phyloP scores from a whole-genome alignment of 805 yeast species.

The Wickerhamiella slavikovae region DNA sequence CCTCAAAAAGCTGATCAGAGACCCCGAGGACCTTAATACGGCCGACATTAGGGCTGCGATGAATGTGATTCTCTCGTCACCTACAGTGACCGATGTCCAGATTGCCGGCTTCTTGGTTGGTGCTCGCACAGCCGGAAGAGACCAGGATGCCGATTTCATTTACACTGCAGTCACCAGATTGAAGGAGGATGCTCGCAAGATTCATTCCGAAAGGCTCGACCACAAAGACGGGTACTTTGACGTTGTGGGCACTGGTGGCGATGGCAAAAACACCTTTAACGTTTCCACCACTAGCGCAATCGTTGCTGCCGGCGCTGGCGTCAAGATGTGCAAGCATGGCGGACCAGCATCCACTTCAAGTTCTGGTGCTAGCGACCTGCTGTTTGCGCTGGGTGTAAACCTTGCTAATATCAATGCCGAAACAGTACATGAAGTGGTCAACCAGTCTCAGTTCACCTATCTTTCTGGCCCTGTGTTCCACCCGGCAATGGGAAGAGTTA shows the following conservation, averaged over 20 bases:
- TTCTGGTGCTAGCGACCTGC: constrained; percentile 86
- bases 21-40: constrained; percentile 43
- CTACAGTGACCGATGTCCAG: constrained; percentile 45
- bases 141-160: constrained; percentile 60
- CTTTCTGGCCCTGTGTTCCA: constrained; percentile 90
- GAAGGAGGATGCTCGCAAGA: constrained; percentile 24
- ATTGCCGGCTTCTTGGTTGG: constrained; percentile 62
- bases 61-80: constrained; percentile 17
- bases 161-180: constrained; percentile 73
- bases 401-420: constrained; percentile 41
- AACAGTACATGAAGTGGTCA: constrained; percentile 38
- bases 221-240: constrained; percentile 39
- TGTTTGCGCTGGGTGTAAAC: constrained; percentile 67
- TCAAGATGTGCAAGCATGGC: constrained; percentile 83
- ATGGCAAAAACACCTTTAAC: constrained; percentile 91
- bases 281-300: constrained; percentile 91
- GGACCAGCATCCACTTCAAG: constrained; percentile 89
- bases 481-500: constrained; percentile 73
- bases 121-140: constrained; percentile 50
- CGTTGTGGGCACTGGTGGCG: constrained; percentile 98
- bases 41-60: constrained; percentile 46
- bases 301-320: constrained; percentile 72
- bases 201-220: constrained; percentile 7
- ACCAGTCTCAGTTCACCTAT: constrained; percentile 33
- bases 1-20: constrained; percentile 39